Base-by-base conservation (phyloP, 345 rosid species). In the Gossypium longicalyx region DNA sequence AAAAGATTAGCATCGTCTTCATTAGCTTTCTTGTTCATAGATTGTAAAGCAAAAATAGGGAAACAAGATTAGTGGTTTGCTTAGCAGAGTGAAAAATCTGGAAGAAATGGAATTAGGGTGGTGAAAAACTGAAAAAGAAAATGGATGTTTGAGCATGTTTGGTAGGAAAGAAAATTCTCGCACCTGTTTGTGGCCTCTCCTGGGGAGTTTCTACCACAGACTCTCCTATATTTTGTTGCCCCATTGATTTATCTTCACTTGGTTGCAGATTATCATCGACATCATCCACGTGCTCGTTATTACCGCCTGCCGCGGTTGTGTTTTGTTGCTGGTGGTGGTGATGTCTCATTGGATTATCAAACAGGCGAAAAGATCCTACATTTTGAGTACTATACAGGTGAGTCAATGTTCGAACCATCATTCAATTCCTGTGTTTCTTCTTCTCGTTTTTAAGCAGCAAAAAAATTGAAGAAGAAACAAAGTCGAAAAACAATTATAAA, bases 321-420 rank as follows among this genome's bases (percentile, higher is more conserved):
- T 75, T 73, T 49, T 79, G 75, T 17, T 74, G 75, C 47, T 79
- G 76, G 10, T 64, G 49, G 52, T 82, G 76, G 15, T 64, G 45
- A 47, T 82, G 86, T 56, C 83, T 70, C 9, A 81, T 78, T 2
- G 89, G 80, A 67, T 72, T 78, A 4, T 88, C 93, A 61, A 77
- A 80, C 87, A 88, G 86, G 38, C 76, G 57, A 78, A 84, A 84
- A 59, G 97, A 88, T 78, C 65, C 85, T 1, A 87, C 82, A 75
- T 79, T 83, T 74, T 79, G 83, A 75, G 77, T 77, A 85, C 85
- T 89, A 11, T 67, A 73, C 63, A 83, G 83, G 17, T 83, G 87
- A 53, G 82, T 85, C 51, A 90, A 79, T 58, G 96, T 86, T 56
- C 84, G 84, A 76, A 92, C 96, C 96, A 92, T 92, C 74, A 54